Evolutionary conservation across 2,329 filamentous ascomycete species (phyloP), one percentile per base, ranked within the genome.

Genomic region (Huntiella omanensis): DNA sequence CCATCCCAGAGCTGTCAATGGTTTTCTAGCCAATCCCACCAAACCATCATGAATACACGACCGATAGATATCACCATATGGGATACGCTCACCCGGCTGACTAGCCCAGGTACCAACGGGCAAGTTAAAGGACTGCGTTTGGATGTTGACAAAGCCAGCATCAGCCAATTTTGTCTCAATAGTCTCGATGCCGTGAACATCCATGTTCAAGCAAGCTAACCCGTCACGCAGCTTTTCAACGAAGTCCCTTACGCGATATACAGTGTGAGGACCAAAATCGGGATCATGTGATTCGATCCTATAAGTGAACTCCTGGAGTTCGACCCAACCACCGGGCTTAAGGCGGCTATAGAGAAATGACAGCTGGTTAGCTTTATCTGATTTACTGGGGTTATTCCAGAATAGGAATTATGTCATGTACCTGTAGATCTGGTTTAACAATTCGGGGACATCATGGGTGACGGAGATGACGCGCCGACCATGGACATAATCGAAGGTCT

Each of bases 291-390:
- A 64, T 7, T 58, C 57, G 3, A 64, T 56, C 10, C 52, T 52
- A 52, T 63, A 62, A 36, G 63, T 56, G 36, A 70, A 60, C 36
- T 71, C 69, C 48, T 68, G 64, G 17, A 70, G 53, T 52, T 72
- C 68, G 19, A 71, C 58, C 47, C 64, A 70, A 19, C 67, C 69
- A 28, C 68, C 68, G 1, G 69, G 68, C 49, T 70, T 69, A 6
- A 70, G 56, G 52, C 71, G 67, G 45, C 67, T 69, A 37, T 11
- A 28, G 17, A 43, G 15, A 38, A 7, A 33, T 4, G n/a, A 33
- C 6, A 28, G 22, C 22, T 28, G 22, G 22, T 28, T 28, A 28
- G 22, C 8, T 8, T 28, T 28, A 28, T 28, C 8, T 28, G 22
- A 28, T 8, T 28, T 28, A 28, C 22, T 28, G 22, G 22, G 22